Evolutionary conservation across 1,284 basidiomycete species (phyloP).

Genomic region (Phellinidium pouzarii): DNA sequence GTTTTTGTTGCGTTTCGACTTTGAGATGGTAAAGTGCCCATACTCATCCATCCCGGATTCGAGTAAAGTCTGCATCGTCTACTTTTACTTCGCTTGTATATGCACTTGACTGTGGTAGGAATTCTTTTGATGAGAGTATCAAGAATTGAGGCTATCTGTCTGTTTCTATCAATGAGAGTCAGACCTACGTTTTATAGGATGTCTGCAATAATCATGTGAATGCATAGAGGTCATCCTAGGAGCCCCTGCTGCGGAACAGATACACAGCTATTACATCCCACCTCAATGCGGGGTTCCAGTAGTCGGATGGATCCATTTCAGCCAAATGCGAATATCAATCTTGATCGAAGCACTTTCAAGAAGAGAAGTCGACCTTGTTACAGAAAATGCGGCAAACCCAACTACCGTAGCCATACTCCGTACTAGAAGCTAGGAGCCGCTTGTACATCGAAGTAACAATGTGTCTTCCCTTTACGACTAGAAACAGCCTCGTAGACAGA

Average conservation of each 20-base stretch:
- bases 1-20: background rate
- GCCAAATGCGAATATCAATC: too few relatives aligned
- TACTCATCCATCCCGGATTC: slow-evolving; percentile 8
- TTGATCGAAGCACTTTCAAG: background rate
- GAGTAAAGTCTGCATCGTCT: background rate
- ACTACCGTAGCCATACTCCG: too few relatives aligned
- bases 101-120: too few relatives aligned
- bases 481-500: background rate
- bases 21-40: slow-evolving; percentile 1
- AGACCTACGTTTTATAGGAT: too few relatives aligned
- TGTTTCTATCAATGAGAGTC: too few relatives aligned
- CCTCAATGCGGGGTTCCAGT: too few relatives aligned
- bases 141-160: too few relatives aligned
- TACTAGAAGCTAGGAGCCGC: too few relatives aligned
- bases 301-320: background rate
- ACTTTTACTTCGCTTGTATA: background rate
- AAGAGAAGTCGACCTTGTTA: background rate
- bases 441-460: background rate
- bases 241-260: background rate
- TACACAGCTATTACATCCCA: background rate
- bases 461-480: background rate
- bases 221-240: background rate
- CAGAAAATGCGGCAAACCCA: background rate
- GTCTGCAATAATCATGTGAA: too few relatives aligned
- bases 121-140: too few relatives aligned